Evolutionary conservation across 495 filamentous ascomycete species (phyloP), one percentile per base, ranked within the genome.

Genomic region (Darksidea phi): DNA sequence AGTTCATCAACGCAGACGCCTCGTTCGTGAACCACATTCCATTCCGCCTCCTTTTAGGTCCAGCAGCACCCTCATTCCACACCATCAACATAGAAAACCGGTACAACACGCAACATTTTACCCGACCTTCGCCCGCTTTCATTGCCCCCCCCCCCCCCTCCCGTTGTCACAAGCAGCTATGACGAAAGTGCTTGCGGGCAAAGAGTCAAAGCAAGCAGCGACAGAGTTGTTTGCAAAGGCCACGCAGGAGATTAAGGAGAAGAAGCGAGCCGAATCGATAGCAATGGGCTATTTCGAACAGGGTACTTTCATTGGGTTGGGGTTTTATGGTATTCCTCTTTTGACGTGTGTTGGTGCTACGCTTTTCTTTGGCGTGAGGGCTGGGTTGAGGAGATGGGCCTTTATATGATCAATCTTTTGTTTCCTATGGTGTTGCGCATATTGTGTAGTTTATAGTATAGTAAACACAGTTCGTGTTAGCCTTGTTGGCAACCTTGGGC

Each of bases 1-100:
- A 82, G 54, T 80, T 78, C 61, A 73, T 84, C 32, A 71, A 76
- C 46, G 68, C 76, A 23, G 69, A 75, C 7, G 67, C 75, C 23
- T 75, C 79, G 0, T 79, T 72, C 63, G 71, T 80, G 53, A 83
- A 83, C 72, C 78, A 82, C 42, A 73, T 82, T 7, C 80, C 80
- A 5, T 61, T 63, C 8, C 72, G 76, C 12, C 68, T 82, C 42
- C 75, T 83, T 21, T 57, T 80, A 57, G 78, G 76, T 0, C 75
- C 78, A 5, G 72, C 76, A 6, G 66, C 76, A 6, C 76, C 78
- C 3, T 48, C 61, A 23, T 72, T 69, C 24, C 54, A 56, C 23
- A 56, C 71, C 1, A 63, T 72, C 24, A 61, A 51, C 21, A 48
- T 64, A n/a, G 26, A 54, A 17, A 72, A 72, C 3, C 75, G 78